These are phyloP conservation scores for Cystobasidium pallidum DNA, from an alignment of 1,284 basidiomycete genomes.

Conservation along the genomic window DNA sequence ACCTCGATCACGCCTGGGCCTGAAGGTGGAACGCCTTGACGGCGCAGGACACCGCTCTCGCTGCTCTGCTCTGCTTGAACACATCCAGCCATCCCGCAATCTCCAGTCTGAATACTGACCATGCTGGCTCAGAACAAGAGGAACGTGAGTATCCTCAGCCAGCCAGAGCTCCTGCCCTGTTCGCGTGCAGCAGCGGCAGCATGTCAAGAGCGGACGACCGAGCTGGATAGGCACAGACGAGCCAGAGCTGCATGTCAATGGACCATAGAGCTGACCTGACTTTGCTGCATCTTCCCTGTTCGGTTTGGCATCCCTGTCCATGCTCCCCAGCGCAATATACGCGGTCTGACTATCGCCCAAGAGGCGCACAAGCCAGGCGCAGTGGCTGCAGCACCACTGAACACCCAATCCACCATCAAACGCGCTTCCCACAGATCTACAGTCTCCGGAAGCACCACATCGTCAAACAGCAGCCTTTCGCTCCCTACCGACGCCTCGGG, in stretches of 20 bases:
- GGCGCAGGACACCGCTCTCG: neutral
- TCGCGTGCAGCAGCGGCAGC: neutral
- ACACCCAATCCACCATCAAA: slow-evolving; percentile 27
- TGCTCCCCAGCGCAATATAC: slow-evolving; percentile 43
- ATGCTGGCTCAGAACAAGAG: slow-evolving; percentile 37
- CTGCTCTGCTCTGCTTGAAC: neutral
- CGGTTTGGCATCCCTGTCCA: too few species aligned
- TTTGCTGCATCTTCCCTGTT: neutral
- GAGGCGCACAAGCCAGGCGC: slow-evolving; percentile 42
- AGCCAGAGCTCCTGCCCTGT: neutral
- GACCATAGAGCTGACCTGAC: neutral
- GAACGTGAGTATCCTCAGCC: slow-evolving; percentile 36
- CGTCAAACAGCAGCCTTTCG: slow-evolving; percentile 34
- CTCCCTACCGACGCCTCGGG: slow-evolving; percentile 41
- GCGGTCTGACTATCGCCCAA: slow-evolving; percentile 44
- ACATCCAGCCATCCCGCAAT: neutral
- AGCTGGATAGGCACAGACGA: neutral
- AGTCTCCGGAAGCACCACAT: slow-evolving; percentile 35
- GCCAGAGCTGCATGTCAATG: neutral
- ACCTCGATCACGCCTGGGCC: slow-evolving; percentile 17
- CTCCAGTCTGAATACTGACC: neutral
- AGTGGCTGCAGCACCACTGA: slow-evolving; percentile 9
- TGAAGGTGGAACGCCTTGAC: too few species aligned
- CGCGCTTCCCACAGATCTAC: slow-evolving; percentile 36
- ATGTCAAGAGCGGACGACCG: neutral